Percentiles rank a stretch among this genome's conserved stretches.
phyloP scores from a whole-genome alignment of 164 flowering plant species.

The Echeveria elegans region DNA sequence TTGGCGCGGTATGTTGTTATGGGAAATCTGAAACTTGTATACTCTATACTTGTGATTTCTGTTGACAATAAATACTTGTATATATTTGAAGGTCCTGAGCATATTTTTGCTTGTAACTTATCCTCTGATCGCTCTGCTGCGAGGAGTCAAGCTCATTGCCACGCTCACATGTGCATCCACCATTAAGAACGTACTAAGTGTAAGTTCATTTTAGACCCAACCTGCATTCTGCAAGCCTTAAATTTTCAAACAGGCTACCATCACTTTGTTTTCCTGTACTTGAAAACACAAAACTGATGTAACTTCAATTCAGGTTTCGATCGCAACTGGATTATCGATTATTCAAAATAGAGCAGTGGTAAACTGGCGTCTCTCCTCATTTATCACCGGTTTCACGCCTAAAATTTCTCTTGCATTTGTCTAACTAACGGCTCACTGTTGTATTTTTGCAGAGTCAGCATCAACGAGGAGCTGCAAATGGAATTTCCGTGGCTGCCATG shows the following conservation, averaged over 20 bases:
- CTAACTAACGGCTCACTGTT: neutral
- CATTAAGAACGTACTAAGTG: neutral
- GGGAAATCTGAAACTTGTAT: too few species aligned
- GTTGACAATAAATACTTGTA: neutral
- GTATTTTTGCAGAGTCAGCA: too few species aligned
- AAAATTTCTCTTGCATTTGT: neutral
- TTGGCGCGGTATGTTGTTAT: neutral
- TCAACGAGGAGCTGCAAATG: constrained; percentile 6
- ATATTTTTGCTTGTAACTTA: too few species aligned
- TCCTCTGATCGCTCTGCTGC: too few species aligned
- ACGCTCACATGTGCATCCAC: too few species aligned
- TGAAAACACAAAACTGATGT: too few species aligned
- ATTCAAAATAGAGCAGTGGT: constrained; percentile 5
- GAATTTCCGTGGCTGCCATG: constrained; percentile 3
- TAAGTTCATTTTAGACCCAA: neutral
- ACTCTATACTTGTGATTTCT: neutral
- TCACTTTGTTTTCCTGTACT: too few species aligned
- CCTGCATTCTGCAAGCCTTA: neutral
- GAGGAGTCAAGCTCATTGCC: too few species aligned
- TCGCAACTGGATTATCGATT: neutral
- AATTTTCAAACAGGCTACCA: too few species aligned
- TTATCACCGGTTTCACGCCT: neutral
- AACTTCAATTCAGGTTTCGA: constrained; percentile 1
- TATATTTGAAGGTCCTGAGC: neutral
- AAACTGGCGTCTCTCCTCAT: neutral